Evolutionary conservation across 2,329 filamentous ascomycete genomes (phyloP).

Genomic region (Trichoderma pleuroti): DNA sequence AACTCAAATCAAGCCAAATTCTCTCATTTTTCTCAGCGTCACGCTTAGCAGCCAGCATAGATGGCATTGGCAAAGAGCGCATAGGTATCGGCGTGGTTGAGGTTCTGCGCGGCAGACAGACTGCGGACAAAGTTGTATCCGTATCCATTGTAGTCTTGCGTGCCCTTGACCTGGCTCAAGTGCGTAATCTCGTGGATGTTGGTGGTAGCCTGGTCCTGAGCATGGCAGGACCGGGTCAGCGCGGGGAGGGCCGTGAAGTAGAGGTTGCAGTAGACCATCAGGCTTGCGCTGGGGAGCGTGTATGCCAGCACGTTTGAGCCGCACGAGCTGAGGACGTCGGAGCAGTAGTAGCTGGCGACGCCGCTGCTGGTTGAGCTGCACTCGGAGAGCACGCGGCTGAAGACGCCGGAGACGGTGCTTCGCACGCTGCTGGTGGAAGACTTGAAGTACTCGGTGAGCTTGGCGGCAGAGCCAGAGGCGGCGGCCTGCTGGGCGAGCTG

Average conservation of each 20-base stretch:
- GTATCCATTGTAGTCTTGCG: constrained; percentile 58
- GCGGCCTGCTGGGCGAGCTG: constrained; percentile 50
- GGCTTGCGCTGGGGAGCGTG: constrained; percentile 51
- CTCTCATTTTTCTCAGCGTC: not conserved
- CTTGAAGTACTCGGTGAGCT: constrained; percentile 63
- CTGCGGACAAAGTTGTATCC: constrained; percentile 48
- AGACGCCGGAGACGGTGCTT: constrained; percentile 50
- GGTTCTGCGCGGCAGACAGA: constrained; percentile 47
- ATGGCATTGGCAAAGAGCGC: constrained; percentile 39
- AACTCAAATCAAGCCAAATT: not conserved
- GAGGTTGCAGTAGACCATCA: constrained; percentile 59
- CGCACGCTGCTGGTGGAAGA: constrained; percentile 44
- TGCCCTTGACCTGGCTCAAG: constrained; percentile 54
- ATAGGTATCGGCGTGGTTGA: constrained; percentile 63
- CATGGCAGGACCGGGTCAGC: constrained; percentile 52
- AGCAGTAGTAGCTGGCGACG: constrained; percentile 55
- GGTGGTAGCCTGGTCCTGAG: constrained; percentile 63
- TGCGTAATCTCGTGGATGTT: constrained; percentile 65
- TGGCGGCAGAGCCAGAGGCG: constrained; percentile 45
- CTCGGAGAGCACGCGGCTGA: constrained; percentile 50
- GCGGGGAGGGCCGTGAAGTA: constrained; percentile 55
- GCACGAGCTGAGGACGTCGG: constrained; percentile 54
- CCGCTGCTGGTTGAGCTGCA: constrained; percentile 49
- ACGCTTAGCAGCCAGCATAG: constrained; percentile 37
- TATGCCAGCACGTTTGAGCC: constrained; percentile 55